Conservation (phyloP, 2,329 filamentous ascomycete genomes). For the Nemania sp. region DNA sequence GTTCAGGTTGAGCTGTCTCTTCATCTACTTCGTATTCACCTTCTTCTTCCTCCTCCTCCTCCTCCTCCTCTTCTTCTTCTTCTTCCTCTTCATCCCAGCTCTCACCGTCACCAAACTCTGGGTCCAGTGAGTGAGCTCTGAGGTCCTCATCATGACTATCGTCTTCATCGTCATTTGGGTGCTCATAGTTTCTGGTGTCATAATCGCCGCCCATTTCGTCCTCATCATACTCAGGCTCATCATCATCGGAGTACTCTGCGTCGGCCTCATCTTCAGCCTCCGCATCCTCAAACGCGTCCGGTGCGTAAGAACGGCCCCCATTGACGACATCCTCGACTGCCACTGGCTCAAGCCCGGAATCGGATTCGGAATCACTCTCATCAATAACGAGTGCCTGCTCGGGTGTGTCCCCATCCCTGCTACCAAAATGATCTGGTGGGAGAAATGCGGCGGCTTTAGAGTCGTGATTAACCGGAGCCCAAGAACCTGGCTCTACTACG, state of each 20-base stretch:
- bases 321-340: constrained; percentile 28
- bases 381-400: constrained; percentile 39
- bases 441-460: constrained; percentile 21
- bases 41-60: constrained; percentile 24
- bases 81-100: constrained; percentile 33
- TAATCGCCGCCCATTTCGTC: constrained; percentile 42
- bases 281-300: constrained; percentile 34
- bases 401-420: constrained; percentile 31
- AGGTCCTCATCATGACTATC: constrained; percentile 40
- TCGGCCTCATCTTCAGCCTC: constrained; percentile 36
- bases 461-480: constrained; percentile 36
- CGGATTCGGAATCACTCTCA: constrained; percentile 39
- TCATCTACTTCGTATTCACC: constrained; percentile 20
- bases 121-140: constrained; percentile 33
- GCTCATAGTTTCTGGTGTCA: constrained; percentile 38
- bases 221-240: constrained; percentile 39
- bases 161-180: constrained; percentile 41
- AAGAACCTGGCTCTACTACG: constrained; percentile 27
- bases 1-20: neutral
- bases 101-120: constrained; percentile 37
- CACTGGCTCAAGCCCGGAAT: constrained; percentile 24
- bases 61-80: constrained; percentile 32
- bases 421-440: constrained; percentile 26
- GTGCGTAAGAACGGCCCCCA: constrained; percentile 24
- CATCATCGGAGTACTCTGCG: constrained; percentile 37